Evolutionary conservation across 179 eudicot species (phyloP).

Genomic region (Silene noctiflora): DNA sequence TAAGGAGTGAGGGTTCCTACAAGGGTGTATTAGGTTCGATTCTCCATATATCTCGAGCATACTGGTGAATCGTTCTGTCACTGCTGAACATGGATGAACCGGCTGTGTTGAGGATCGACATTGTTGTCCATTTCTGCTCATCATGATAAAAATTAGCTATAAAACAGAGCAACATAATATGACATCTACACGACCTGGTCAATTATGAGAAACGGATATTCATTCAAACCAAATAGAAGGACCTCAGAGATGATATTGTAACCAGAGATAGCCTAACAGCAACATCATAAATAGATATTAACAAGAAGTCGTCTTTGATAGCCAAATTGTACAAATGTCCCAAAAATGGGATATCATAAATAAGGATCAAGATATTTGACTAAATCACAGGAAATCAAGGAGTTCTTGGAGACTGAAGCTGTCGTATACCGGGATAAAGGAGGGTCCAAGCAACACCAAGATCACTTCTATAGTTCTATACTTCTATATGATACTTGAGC

Average conservation of each 20-base stretch:
- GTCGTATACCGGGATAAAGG: neutral
- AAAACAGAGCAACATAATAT: constrained; percentile 4
- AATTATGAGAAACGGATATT: neutral
- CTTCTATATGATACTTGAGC: neutral
- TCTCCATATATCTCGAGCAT: constrained; percentile 80
- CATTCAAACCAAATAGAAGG: neutral
- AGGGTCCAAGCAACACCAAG: neutral
- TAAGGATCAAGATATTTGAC: neutral
- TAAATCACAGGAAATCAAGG: neutral
- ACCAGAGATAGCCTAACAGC: neutral
- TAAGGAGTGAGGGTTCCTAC: constrained; percentile 19
- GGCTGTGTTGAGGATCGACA: constrained; percentile 86
- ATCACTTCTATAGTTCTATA: neutral
- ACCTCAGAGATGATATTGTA: neutral
- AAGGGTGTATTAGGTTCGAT: constrained; percentile 49
- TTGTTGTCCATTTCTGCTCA: constrained; percentile 80
- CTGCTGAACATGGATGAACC: constrained; percentile 89
- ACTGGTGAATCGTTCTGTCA: constrained; percentile 81
- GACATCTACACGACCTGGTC: neutral
- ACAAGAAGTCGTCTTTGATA: neutral
- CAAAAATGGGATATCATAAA: neutral
- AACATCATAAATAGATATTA: neutral
- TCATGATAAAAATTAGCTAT: neutral
- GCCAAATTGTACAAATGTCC: neutral
- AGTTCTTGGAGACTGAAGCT: neutral